Conservation (phyloP, 768 basidiomycete species). For the Inosperma sp. region DNA sequence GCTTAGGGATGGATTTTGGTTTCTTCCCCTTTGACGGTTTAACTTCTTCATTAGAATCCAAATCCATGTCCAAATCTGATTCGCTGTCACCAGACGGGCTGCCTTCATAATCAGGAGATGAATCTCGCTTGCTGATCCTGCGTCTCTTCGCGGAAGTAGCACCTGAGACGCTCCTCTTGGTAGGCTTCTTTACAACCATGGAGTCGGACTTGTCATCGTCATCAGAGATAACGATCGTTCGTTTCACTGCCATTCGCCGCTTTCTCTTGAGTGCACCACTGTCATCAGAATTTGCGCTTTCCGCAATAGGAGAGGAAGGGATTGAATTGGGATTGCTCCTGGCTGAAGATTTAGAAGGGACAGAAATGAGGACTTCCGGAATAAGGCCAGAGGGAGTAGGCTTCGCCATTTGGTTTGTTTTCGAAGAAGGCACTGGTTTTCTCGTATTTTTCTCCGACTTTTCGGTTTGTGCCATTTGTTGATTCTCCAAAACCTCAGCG, state of each 20-base stretch:
- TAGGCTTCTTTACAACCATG: slow-evolving; percentile 20
- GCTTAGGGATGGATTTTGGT: slow-evolving; percentile 25
- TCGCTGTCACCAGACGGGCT: slow-evolving; percentile 32
- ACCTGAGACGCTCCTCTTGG: slow-evolving; percentile 23
- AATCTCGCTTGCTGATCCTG: slow-evolving; percentile 14
- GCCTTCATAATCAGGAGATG: slow-evolving; percentile 41
- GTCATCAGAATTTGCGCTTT: slow-evolving; percentile 31
- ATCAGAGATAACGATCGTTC: slow-evolving; percentile 48
- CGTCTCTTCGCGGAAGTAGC: slow-evolving; percentile 17
- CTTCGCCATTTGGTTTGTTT: slow-evolving; percentile 10
- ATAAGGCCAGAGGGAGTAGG: slow-evolving; percentile 36
- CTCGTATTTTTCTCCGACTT: not conserved
- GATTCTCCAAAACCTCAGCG: slow-evolving; percentile 28
- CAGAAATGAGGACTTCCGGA: slow-evolving; percentile 56
- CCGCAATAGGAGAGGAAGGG: slow-evolving; percentile 32
- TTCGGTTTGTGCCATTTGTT: not conserved
- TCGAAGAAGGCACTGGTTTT: slow-evolving; percentile 7
- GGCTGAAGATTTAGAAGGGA: slow-evolving; percentile 20
- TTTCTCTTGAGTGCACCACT: slow-evolving; percentile 35
- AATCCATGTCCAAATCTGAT: slow-evolving; percentile 32
- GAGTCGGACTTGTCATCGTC: slow-evolving; percentile 43
- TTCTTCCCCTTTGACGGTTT: slow-evolving; percentile 18
- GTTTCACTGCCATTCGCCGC: slow-evolving; percentile 38
- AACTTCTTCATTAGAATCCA: slow-evolving; percentile 32
- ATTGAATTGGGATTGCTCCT: slow-evolving; percentile 23